Conservation (phyloP, 2,329 filamentous ascomycete species). For the Microthyrium microscopicum region DNA sequence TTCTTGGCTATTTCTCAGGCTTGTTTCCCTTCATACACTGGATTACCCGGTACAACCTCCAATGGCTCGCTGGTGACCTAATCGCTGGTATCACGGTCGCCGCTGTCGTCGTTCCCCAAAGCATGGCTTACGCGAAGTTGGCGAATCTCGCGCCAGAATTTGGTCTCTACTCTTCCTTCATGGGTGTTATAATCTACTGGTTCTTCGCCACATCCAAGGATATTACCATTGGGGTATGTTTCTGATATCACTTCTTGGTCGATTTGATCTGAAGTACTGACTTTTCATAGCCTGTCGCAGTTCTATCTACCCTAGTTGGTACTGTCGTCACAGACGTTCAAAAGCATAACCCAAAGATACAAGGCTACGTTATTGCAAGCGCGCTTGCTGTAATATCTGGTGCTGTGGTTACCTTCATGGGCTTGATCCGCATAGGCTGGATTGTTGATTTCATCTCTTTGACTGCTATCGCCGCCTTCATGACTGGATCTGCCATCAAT, state of each 20-base stretch:
- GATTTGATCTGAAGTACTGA: constrained; percentile 3
- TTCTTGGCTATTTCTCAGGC: constrained; percentile 45
- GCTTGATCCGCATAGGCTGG: constrained; percentile 67
- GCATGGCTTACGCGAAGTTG: constrained; percentile 83
- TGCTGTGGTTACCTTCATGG: constrained; percentile 59
- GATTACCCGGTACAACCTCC: constrained; percentile 74
- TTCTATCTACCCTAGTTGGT: constrained; percentile 80
- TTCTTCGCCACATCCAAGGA: constrained; percentile 96
- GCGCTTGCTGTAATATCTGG: constrained; percentile 65
- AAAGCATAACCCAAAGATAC: constrained; percentile 38
- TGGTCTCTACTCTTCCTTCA: constrained; percentile 86
- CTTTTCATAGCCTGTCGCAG: constrained; percentile 58
- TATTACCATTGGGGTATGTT: constrained; percentile 76
- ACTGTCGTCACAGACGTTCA: constrained; percentile 54
- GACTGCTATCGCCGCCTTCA: constrained; percentile 81
- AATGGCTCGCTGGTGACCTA: constrained; percentile 80
- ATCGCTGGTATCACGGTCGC: constrained; percentile 69
- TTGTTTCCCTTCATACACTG: constrained; percentile 83
- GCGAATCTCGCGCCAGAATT: constrained; percentile 63
- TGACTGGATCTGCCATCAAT: constrained; percentile 87
- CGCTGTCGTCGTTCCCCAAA: constrained; percentile 73
- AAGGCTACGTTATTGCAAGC: constrained; percentile 54
- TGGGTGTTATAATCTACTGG: constrained; percentile 89
- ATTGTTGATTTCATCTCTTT: constrained; percentile 88
- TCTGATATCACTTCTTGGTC: constrained; percentile 8